Conservation (phyloP, 306 rosid species). For the Purshia tridentata region DNA sequence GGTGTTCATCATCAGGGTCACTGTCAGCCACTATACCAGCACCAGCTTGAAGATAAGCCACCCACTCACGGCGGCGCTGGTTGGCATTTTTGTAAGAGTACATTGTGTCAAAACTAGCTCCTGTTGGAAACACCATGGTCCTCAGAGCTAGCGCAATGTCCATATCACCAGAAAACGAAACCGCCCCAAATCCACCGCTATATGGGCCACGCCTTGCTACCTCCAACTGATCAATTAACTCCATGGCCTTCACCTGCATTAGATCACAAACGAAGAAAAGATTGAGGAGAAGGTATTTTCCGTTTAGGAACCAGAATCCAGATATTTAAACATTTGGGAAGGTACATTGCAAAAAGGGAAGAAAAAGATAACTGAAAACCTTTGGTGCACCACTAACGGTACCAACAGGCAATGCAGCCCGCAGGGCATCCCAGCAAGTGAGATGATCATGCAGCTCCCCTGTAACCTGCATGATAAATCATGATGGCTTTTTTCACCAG, state of each 20-base stretch:
- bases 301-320: background rate
- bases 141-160: slow-evolving; percentile 80
- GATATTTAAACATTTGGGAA: background rate
- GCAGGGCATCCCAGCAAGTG: slow-evolving; percentile 73
- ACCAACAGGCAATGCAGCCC: slow-evolving; percentile 83
- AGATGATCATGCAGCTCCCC: slow-evolving; percentile 70
- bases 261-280: background rate
- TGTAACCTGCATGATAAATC: slow-evolving; percentile 47
- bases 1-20: slow-evolving; percentile 65
- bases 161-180: slow-evolving; percentile 66
- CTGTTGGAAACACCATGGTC: slow-evolving; percentile 69
- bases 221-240: slow-evolving; percentile 71
- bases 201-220: slow-evolving; percentile 71
- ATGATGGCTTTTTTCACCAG: background rate
- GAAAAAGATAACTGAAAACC: slow-evolving; percentile 35
- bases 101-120: slow-evolving; percentile 62
- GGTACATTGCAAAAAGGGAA: background rate
- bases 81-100: slow-evolving; percentile 54
- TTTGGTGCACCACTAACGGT: slow-evolving; percentile 91
- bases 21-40: slow-evolving; percentile 92
- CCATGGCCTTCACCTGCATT: slow-evolving; percentile 86
- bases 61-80: slow-evolving; percentile 68
- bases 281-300: background rate
- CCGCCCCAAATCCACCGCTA: slow-evolving; percentile 73
- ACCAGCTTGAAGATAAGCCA: slow-evolving; percentile 83